Percentiles rank a stretch among this genome's conserved stretches.
Evolutionary conservation across 352 stramenopile species (phyloP).

Genomic region (Globisporangium barbulae): DNA sequence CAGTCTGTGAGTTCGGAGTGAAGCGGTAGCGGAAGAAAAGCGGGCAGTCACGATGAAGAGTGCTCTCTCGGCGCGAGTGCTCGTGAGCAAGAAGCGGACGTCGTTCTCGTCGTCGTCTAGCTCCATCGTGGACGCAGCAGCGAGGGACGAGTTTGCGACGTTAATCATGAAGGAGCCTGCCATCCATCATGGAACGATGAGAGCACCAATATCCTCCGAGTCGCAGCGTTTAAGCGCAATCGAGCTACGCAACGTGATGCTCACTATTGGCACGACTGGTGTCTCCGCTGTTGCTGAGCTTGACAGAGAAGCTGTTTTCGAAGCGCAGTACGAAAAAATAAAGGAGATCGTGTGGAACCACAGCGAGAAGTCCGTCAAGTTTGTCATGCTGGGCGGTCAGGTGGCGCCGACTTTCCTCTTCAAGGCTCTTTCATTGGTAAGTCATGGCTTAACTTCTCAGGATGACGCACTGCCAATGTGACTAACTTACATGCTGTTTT

Average conservation of each 20-base stretch:
- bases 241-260: slow-evolving; percentile 32
- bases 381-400: slow-evolving; percentile 32
- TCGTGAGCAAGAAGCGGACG: slow-evolving; percentile 11
- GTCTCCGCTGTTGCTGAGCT: slow-evolving; percentile 36
- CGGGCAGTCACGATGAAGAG: slow-evolving; percentile 14
- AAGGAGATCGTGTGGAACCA: slow-evolving; percentile 73
- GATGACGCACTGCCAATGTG: background rate
- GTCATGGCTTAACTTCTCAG: background rate
- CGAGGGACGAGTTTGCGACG: slow-evolving; percentile 1
- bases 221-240: background rate
- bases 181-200: slow-evolving; percentile 51
- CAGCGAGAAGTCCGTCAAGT: slow-evolving; percentile 52
- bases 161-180: slow-evolving; percentile 25
- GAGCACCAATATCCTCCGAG: slow-evolving; percentile 1
- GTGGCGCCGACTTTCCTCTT: slow-evolving; percentile 44
- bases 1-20: background rate
- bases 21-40: background rate
- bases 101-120: slow-evolving; percentile 21
- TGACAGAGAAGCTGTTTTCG: slow-evolving; percentile 38
- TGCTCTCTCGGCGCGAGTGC: slow-evolving; percentile 1
- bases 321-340: slow-evolving; percentile 32
- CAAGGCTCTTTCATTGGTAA: slow-evolving; percentile 28
- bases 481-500: background rate
- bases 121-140: slow-evolving; percentile 10
- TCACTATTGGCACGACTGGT: slow-evolving; percentile 35